Evolutionary conservation across 805 yeast genomes (phyloP), one percentile per base, ranked within the genome.

Genomic region (Suhomyces kilbournensis): DNA sequence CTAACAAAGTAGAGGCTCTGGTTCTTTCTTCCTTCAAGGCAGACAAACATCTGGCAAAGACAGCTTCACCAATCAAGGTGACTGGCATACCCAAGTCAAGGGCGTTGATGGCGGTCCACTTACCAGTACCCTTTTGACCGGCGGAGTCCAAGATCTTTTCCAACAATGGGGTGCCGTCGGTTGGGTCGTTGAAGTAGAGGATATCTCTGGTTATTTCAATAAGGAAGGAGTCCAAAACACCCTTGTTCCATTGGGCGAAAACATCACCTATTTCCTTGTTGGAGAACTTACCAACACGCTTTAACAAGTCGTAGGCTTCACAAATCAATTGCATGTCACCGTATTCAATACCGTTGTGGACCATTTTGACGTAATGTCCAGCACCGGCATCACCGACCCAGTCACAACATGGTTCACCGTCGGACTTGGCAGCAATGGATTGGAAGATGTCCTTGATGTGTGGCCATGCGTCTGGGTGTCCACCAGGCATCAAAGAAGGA

Each of bases 361-460:
- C 98, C 99, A 94, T 94, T 83, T 93, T 93, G 71, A 93, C 98
- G 78, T 87, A 93, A 78, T 93, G 99, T 68, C 99, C 99, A 46
- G 98, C 85, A 75, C 99, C 99, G 56, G 96, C 97, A 64, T 93
- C 96, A 68, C 99, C 99, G 65, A 93, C 97, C 99, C 99, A 93
- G 84, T 93, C 99, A 80, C 99, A 93, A 80, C 99, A 93, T 71
- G 99, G 97, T 80, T 94, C 97, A 66, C 97, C 97, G 69, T 94
- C 97, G 57, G 96, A 75, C 81, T 93, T 91, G 71, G 99, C 98
- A 52, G 97, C 79, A 66, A 94, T 88, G 51, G 92, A 83, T 79
- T 93, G 99, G 90, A 93, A 91, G 69, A 93, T 94, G 58, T 84
- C 86, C 85, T 93, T 93, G 71, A 93, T 88, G 78, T 90, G 96